Evolutionary conservation across 192 early-diverging fungal genomes (phyloP), one percentile per base, ranked within the genome.

Genomic region (Mortierella antarctica): DNA sequence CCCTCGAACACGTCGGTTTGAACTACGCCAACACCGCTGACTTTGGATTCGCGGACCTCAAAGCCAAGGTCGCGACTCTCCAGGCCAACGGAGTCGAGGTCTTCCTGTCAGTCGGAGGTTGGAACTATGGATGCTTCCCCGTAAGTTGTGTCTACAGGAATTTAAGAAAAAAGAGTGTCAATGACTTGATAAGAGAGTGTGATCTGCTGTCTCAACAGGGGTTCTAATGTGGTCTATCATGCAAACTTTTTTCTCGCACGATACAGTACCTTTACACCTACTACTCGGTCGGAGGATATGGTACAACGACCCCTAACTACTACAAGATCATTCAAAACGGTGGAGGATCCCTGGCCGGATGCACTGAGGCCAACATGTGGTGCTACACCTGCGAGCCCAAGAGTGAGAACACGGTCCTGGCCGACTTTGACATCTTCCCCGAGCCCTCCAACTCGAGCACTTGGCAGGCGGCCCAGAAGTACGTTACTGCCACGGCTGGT

Each of bases 91-190:
- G 77, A 42, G 77, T 80, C 15, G 77, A 80, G 23, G 77, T 80
- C 51, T 80, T 80, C 54, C 59, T 80, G n/a, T 80, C 77, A 0
- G 77, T 80, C 44, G 77, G 77, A 72, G 77, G 77, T 23, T 80
- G 77, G 77, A 80, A 80, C 65, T 80, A 80, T 55, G 77, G 77
- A 56, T 80, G 77, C 70, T 80, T 80, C 70, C 77, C 77, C 41
- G 70, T 71, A 71, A 55, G 53, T 63, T n/a, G n/a, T n/a, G n/a
- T n/a, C n/a, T n/a, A n/a, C n/a, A n/a, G n/a, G n/a, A n/a, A n/a
- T n/a, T n/a, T n/a, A n/a, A n/a, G n/a, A n/a, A n/a, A n/a, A n/a
- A n/a, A n/a, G n/a, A n/a, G n/a, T n/a, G n/a, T n/a, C n/a, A n/a
- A n/a, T n/a, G n/a, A n/a, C n/a, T n/a, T n/a, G n/a, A n/a, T n/a